phyloP scores from a whole-genome alignment of 257 asterid species.

The Solanum boliviense region DNA sequence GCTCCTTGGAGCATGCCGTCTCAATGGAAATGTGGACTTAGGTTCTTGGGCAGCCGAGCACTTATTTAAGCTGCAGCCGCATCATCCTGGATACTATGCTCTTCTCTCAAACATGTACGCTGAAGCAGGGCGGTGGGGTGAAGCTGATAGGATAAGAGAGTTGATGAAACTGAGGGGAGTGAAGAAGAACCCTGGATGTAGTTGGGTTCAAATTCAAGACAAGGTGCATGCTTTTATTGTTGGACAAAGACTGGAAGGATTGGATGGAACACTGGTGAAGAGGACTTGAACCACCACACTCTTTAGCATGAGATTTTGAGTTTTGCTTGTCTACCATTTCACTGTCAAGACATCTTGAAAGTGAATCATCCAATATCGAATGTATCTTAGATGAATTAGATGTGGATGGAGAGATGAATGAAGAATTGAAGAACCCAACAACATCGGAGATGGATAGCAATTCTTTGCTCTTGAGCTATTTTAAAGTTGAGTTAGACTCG shows the following conservation, averaged over 20 bases:
- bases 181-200: slow-evolving; percentile 67
- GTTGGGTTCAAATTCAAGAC: slow-evolving; percentile 60
- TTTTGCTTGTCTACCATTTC: too few relatives aligned
- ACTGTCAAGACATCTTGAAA: too few relatives aligned
- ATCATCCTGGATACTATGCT: slow-evolving; percentile 66
- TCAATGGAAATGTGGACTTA: slow-evolving; percentile 54
- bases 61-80: slow-evolving; percentile 43
- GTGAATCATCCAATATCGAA: too few relatives aligned
- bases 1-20: slow-evolving; percentile 55
- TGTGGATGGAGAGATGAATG: too few relatives aligned
- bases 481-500: too few relatives aligned
- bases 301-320: too few relatives aligned
- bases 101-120: slow-evolving; percentile 65
- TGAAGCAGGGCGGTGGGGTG: slow-evolving; percentile 71
- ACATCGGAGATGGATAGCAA: too few relatives aligned
- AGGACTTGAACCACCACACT: too few relatives aligned
- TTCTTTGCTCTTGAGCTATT: too few relatives aligned
- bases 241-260: slow-evolving; percentile 18
- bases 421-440: too few relatives aligned
- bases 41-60: slow-evolving; percentile 74
- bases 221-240: slow-evolving; percentile 29
- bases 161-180: slow-evolving; percentile 55
- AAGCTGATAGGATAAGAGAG: slow-evolving; percentile 57
- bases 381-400: too few relatives aligned
- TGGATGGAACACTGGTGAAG: slow-evolving; percentile 11